phyloP scores from a whole-genome alignment of 2,329 filamentous ascomycete species.

The Fusarium denticulatum region DNA sequence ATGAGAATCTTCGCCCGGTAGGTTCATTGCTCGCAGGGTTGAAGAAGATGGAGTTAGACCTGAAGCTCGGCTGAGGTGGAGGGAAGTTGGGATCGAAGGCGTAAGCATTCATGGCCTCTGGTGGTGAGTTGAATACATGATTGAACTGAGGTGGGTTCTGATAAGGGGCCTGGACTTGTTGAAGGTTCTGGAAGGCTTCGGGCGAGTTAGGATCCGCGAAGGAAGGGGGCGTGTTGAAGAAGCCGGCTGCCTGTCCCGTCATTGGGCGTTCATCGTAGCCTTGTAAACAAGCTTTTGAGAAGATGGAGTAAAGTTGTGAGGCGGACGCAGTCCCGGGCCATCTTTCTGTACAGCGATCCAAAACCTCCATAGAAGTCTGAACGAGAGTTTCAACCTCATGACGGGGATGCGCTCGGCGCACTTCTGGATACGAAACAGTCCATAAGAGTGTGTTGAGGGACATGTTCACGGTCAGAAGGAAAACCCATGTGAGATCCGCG shows the following conservation, averaged over 20 bases:
- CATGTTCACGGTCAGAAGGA: constrained; percentile 89
- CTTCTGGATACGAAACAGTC: constrained; percentile 87
- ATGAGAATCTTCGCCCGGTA: constrained; percentile 68
- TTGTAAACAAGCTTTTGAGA: constrained; percentile 86
- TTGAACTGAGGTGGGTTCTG: constrained; percentile 65
- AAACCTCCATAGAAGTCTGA: constrained; percentile 78
- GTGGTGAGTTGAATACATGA: constrained; percentile 65
- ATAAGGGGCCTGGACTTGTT: constrained; percentile 53
- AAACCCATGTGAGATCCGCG: constrained; percentile 92
- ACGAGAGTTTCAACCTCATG: constrained; percentile 82
- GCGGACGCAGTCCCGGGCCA: constrained; percentile 93
- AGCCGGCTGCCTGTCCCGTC: constrained; percentile 41
- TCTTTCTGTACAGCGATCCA: constrained; percentile 81
- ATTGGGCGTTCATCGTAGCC: constrained; percentile 74
- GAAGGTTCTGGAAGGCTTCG: constrained; percentile 45
- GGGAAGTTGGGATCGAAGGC: constrained; percentile 56
- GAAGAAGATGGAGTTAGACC: constrained; percentile 73
- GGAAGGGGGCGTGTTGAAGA: constrained; percentile 50
- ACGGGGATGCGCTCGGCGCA: constrained; percentile 76
- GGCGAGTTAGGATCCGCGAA: constrained; percentile 47
- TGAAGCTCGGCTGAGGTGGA: constrained; percentile 64
- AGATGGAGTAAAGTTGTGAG: constrained; percentile 84
- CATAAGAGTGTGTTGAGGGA: constrained; percentile 91
- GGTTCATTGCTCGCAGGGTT: constrained; percentile 65
- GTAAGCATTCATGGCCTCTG: constrained; percentile 62